These are phyloP conservation scores for Corylus heterophylla DNA, from an alignment of 306 rosid genomes.

Conservation along the genomic window DNA sequence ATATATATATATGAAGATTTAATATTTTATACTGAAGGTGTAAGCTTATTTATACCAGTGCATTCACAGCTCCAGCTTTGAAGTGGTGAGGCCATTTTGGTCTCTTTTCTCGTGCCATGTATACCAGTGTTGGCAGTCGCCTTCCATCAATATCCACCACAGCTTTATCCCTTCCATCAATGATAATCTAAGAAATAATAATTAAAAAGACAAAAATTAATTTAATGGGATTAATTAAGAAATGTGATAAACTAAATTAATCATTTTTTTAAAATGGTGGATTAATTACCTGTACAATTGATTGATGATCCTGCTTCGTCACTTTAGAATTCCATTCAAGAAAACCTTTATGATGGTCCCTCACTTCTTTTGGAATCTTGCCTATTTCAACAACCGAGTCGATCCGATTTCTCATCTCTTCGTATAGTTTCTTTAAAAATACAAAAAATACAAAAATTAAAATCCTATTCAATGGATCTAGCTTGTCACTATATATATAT, in stretches of 20 bases:
- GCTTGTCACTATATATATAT: too few relatives aligned
- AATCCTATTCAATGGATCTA: too few relatives aligned
- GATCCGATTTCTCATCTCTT: constrained; percentile 62
- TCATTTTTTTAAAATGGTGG: neutral
- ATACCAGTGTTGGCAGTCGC: constrained; percentile 55
- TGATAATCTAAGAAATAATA: constrained; percentile 39
- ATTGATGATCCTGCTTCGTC: constrained; percentile 60
- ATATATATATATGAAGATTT: too few relatives aligned
- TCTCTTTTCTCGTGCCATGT: constrained; percentile 71
- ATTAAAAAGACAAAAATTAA: neutral
- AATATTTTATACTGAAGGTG: neutral
- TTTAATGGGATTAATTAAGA: neutral
- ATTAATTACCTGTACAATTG: constrained; percentile 58
- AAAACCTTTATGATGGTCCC: constrained; percentile 46
- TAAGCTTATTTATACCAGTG: constrained; percentile 39
- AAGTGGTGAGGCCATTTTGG: constrained; percentile 60
- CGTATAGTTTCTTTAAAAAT: constrained; percentile 50
- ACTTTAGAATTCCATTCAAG: constrained; percentile 53
- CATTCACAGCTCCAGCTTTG: constrained; percentile 83
- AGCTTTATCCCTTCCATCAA: constrained; percentile 50
- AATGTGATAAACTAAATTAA: neutral
- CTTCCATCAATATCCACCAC: constrained; percentile 47
- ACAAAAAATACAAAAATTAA: too few relatives aligned
- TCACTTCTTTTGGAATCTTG: constrained; percentile 41
- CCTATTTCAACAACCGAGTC: constrained; percentile 36